Evolutionary conservation across 257 asterid genomes (phyloP).

Genomic region (Nicotiana otophora): DNA sequence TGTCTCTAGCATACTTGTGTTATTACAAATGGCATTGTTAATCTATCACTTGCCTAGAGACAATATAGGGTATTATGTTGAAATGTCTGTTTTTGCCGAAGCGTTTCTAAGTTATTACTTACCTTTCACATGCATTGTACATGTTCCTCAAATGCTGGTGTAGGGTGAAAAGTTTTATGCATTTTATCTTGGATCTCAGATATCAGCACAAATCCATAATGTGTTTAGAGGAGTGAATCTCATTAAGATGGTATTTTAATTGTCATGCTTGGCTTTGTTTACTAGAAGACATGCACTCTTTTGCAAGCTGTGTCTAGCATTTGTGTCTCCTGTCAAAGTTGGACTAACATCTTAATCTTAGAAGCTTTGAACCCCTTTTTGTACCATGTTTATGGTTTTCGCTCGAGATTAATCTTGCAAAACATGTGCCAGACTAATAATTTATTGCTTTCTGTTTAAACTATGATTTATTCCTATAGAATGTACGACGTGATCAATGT

Average conservation of each 20-base stretch:
- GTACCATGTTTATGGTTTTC: background rate
- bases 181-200: background rate
- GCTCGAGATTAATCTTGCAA: background rate
- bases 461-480: background rate
- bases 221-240: background rate
- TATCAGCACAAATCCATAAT: background rate
- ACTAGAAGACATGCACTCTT: background rate
- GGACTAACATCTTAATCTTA: background rate
- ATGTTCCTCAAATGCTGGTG: background rate
- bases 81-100: background rate
- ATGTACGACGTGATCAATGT: background rate
- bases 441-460: background rate
- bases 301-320: background rate
- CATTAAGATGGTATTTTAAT: background rate
- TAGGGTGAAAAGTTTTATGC: background rate
- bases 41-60: background rate
- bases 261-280: background rate
- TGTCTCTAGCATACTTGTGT: background rate
- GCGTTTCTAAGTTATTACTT: background rate
- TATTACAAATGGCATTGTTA: background rate
- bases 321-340: background rate
- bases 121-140: background rate
- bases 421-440: background rate
- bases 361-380: background rate
- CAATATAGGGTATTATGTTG: background rate